phyloP scores from a whole-genome alignment of 345 rosid species.

The Gossypium stocksii region DNA sequence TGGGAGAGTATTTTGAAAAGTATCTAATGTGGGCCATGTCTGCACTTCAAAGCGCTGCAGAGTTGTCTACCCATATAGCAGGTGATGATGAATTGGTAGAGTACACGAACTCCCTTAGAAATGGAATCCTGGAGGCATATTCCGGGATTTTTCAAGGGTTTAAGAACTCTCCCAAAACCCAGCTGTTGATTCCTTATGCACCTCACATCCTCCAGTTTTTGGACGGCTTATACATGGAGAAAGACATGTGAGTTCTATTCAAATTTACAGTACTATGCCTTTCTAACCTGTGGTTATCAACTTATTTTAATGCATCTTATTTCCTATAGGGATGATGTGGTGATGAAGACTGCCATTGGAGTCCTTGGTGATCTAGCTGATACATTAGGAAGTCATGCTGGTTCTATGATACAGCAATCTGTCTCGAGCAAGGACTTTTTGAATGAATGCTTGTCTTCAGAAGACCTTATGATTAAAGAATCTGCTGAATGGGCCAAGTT shows the following conservation, averaged over 20 bases:
- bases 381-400: slow-evolving; percentile 70
- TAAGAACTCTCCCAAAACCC: slow-evolving; percentile 65
- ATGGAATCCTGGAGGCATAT: slow-evolving; percentile 71
- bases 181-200: slow-evolving; percentile 63
- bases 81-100: slow-evolving; percentile 73
- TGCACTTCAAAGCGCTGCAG: slow-evolving; percentile 74
- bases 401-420: slow-evolving; percentile 69
- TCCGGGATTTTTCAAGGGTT: slow-evolving; percentile 80
- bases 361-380: slow-evolving; percentile 79
- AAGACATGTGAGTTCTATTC: slow-evolving; percentile 56
- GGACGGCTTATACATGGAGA: slow-evolving; percentile 75
- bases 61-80: slow-evolving; percentile 55
- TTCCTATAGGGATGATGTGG: slow-evolving; percentile 60
- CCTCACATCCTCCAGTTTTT: slow-evolving; percentile 68
- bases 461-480: slow-evolving; percentile 64
- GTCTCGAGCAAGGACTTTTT: slow-evolving; percentile 66
- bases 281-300: neutral
- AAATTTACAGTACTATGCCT: neutral
- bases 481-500: slow-evolving; percentile 72
- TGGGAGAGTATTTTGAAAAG: slow-evolving; percentile 68
- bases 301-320: neutral
- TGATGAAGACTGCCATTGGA: slow-evolving; percentile 75
- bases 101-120: slow-evolving; percentile 65
- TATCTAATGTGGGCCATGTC: slow-evolving; percentile 70
- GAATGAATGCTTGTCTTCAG: slow-evolving; percentile 66